Base-by-base conservation (phyloP, 768 basidiomycete species). In the Lanmaoa pseudosensibilis region DNA sequence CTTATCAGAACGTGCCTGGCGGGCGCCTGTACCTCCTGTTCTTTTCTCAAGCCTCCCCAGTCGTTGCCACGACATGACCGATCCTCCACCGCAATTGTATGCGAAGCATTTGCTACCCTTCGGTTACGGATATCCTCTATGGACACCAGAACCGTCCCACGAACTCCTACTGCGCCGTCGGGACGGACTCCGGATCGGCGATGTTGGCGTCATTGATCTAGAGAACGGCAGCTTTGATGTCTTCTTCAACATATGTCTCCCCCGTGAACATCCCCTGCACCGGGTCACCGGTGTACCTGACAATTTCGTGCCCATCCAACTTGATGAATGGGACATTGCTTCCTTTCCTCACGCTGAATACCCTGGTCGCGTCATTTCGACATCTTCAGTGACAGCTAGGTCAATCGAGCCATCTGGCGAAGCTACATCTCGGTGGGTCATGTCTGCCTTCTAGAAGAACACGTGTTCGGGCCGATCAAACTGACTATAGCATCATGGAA, bases 181-280 rank as follows among this genome's bases (percentile, higher is more conserved):
- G 12, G 50, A 61, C 10, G 74, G 74, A 8, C 62, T 71, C 19
- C 64, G 52, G 38, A 71, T 75, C 30, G 74, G 75, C 4, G 74
- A 77, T 54, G 69, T 76, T 5, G 72, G 73, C 8, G 61, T 74
- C 33, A 41, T 76, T 19, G 66, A 41, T 39, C n/a, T 64, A 6
- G 62, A 61, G 15, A 61, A 64, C 33, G 75, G 74, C 30, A 62
- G 60, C 10, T 77, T 77, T 37, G 66, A 69, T 41, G 72, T 72
- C 52, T 65, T 75, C 3, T 76, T 76, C 62, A 76, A 74, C 44
- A 67, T 76, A 12, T 69, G 66, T 36, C 60, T 73, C 0, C 64
- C 73, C 39, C 69, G 65, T 9, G 65, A 73, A 15, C 72, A 77
- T 44, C 47, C 63, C 2, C 54, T 52, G 5, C 51, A 59, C 9